phyloP scores from a whole-genome alignment of 1,284 basidiomycete genomes.

The Leccinum subspadiceum region DNA sequence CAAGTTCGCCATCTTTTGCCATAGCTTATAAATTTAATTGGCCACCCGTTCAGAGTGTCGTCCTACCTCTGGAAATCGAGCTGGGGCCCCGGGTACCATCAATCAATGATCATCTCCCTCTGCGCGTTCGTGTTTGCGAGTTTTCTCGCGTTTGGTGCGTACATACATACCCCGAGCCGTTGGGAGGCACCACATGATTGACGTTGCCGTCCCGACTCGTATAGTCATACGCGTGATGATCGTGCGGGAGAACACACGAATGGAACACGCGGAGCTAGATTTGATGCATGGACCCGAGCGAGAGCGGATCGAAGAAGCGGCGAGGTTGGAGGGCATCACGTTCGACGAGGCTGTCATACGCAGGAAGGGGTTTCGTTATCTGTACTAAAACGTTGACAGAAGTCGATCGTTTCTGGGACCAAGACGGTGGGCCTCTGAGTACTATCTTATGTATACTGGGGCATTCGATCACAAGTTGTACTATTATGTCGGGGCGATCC shows the following conservation, averaged over 20 bases:
- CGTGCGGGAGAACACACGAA: background rate
- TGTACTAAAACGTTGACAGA: background rate
- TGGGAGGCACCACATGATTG: too few species aligned
- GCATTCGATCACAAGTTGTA: background rate
- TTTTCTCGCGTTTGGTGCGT: background rate
- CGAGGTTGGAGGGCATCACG: conserved; percentile 30
- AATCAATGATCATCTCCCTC: conserved; percentile 48
- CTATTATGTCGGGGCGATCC: background rate
- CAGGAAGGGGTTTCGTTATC: background rate
- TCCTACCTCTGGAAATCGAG: conserved; percentile 30
- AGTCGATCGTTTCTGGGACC: background rate
- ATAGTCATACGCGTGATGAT: conserved; percentile 35
- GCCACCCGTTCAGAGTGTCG: background rate
- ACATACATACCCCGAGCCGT: background rate
- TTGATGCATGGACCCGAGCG: background rate
- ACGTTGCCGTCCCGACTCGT: background rate
- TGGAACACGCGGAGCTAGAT: background rate
- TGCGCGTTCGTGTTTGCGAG: conserved; percentile 36
- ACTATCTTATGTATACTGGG: background rate
- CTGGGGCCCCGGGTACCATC: conserved; percentile 50
- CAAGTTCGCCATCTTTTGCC: background rate
- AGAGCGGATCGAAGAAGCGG: conserved; percentile 12
- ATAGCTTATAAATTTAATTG: background rate
- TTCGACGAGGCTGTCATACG: background rate
- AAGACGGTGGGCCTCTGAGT: background rate